A percentile compares a stretch with the other conserved stretches of the same genome.
Evolutionary conservation across 345 rosid species (phyloP).

Genomic region (Gossypium raimondii): DNA sequence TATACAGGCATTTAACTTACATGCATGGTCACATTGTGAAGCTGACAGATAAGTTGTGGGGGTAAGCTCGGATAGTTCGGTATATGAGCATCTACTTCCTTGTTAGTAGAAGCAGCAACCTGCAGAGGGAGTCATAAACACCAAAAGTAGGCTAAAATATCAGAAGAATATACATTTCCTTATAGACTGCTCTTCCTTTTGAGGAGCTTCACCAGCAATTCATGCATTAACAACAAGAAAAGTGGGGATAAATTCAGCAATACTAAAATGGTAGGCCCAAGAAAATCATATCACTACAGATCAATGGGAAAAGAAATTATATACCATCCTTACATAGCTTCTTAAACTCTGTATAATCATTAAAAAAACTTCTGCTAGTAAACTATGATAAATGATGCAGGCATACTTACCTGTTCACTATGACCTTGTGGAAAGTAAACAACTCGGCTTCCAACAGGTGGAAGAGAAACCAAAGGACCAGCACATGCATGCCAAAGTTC

Average conservation of each 20-base stretch:
- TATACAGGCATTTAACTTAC: slow-evolving; percentile 40
- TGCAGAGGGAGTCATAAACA: slow-evolving; percentile 24
- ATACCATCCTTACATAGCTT: not conserved
- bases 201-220: slow-evolving; percentile 26
- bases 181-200: not conserved
- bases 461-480: slow-evolving; percentile 95
- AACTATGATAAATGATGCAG: not conserved
- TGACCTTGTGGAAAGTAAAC: slow-evolving; percentile 99
- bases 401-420: slow-evolving; percentile 79
- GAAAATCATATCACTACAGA: slow-evolving; percentile 30
- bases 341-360: not conserved
- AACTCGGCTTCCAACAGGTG: slow-evolving; percentile 91
- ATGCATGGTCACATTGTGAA: slow-evolving; percentile 98
- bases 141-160: not conserved
- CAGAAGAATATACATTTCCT: not conserved
- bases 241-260: not conserved
- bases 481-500: slow-evolving; percentile 99
- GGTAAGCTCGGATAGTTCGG: slow-evolving; percentile 94
- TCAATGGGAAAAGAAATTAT: too few relatives aligned
- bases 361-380: not conserved
- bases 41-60: slow-evolving; percentile 95
- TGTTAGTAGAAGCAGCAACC: slow-evolving; percentile 97
- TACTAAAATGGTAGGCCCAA: not conserved
- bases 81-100: slow-evolving; percentile 84
- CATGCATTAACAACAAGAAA: not conserved